A percentile compares a stretch with the other conserved stretches of the same genome.
Evolutionary conservation across 2,329 filamentous ascomycete genomes (phyloP).

Genomic region (Pseudogymnoascus sp.): DNA sequence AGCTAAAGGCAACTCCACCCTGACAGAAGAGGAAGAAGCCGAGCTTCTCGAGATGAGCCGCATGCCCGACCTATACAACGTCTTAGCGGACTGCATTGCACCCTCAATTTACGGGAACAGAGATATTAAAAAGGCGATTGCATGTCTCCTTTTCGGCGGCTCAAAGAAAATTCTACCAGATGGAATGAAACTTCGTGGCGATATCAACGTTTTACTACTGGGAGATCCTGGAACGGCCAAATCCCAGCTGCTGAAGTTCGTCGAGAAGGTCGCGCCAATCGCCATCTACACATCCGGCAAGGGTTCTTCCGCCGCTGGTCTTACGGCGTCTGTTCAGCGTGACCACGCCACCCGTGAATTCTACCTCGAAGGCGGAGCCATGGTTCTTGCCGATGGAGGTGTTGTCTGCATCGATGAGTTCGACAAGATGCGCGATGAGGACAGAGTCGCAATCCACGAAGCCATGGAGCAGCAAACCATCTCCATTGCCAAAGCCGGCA

Average conservation of each 20-base stretch:
- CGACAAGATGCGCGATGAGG: constrained; percentile 99
- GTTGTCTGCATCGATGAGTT: constrained; percentile 99
- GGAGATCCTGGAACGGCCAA: constrained; percentile 98
- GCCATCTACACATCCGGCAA: constrained; percentile 99
- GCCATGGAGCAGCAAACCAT: constrained; percentile 99
- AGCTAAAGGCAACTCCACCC: constrained; percentile 73
- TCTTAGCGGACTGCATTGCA: constrained; percentile 87
- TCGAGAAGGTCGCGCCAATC: constrained; percentile 91
- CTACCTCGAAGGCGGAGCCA: constrained; percentile 94
- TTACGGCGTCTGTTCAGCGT: constrained; percentile 93
- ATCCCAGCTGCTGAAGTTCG: constrained; percentile 94
- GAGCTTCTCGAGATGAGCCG: constrained; percentile 90
- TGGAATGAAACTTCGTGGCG: constrained; percentile 93
- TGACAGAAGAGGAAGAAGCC: constrained; percentile 93
- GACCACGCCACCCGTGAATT: constrained; percentile 91
- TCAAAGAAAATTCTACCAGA: constrained; percentile 97
- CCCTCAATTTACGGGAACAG: constrained; percentile 94
- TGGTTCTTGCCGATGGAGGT: constrained; percentile 94
- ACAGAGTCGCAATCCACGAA: constrained; percentile 96
- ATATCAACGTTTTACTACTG: constrained; percentile 94
- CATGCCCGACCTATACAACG: constrained; percentile 82
- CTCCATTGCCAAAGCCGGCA: constrained; percentile 96
- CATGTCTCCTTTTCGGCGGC: constrained; percentile 86
- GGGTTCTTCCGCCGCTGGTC: constrained; percentile 92
- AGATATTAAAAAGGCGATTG: constrained; percentile 96